Percentiles rank a stretch among this genome's conserved stretches.
Conservation (phyloP, 306 rosid genomes). For the Hippophae tibetana region DNA sequence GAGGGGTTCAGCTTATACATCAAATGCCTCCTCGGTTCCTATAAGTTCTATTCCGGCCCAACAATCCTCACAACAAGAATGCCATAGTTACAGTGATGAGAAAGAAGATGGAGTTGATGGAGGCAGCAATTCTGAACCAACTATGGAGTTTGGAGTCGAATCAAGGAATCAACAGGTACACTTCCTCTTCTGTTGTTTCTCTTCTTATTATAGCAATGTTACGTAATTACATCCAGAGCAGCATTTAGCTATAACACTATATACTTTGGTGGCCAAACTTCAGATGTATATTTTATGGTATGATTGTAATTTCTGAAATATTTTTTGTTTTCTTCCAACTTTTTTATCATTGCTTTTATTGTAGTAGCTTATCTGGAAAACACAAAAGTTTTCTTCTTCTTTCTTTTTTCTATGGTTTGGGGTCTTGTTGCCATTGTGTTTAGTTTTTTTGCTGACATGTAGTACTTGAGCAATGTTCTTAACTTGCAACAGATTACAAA, state of each 20-base stretch:
- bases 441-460: neutral
- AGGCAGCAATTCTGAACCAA: conserved; percentile 39
- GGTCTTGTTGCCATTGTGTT: no score
- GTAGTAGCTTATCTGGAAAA: no score
- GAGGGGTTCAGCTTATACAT: conserved; percentile 28
- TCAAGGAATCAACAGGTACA: conserved; percentile 47
- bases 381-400: no score
- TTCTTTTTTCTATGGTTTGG: no score
- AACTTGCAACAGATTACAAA: conserved; percentile 47
- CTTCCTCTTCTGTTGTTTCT: neutral
- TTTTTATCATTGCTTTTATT: no score
- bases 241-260: no score
- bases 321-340: no score
- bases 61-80: conserved; percentile 49
- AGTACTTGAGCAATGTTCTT: conserved; percentile 9
- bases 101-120: conserved; percentile 51
- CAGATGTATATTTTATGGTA: no score
- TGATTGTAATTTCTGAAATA: no score
- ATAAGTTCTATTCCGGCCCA: conserved; percentile 71
- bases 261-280: no score
- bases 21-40: conserved; percentile 46
- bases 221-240: no score
- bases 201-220: no score
- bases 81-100: conserved; percentile 39
- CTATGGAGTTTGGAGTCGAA: conserved; percentile 31